These are phyloP conservation scores for Musa schizocarpa DNA, from an alignment of 176 grass and related monocot genomes.

Conservation along the genomic window DNA sequence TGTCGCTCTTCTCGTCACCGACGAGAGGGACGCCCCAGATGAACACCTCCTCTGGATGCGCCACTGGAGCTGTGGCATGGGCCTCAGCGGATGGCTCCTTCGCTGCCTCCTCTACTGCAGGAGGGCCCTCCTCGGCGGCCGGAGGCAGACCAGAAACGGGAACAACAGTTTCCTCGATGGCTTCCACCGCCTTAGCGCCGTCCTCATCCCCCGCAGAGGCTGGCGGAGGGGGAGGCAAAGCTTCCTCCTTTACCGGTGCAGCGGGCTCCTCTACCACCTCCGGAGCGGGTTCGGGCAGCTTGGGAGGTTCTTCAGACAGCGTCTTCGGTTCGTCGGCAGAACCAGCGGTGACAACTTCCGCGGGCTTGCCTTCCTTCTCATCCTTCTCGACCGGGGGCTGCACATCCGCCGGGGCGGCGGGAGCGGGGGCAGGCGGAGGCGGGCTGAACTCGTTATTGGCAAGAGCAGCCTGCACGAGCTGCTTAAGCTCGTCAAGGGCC, in stretches of 20 bases:
- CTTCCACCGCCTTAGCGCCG: slow-evolving; percentile 43
- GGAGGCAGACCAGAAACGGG: slow-evolving; percentile 11
- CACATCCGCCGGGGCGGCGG: not conserved
- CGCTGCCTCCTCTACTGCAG: slow-evolving; percentile 9
- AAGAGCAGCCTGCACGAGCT: slow-evolving; percentile 53
- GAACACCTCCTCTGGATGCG: slow-evolving; percentile 27
- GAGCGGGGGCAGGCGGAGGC: slow-evolving; percentile 22
- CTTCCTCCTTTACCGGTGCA: slow-evolving; percentile 6
- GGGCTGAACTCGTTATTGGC: slow-evolving; percentile 69
- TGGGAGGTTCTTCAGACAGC: slow-evolving; percentile 12
- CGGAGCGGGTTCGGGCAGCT: slow-evolving; percentile 20
- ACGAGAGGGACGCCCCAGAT: slow-evolving; percentile 89
- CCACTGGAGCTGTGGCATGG: not conserved
- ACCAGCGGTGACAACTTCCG: slow-evolving; percentile 9
- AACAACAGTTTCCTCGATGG: slow-evolving; percentile 58
- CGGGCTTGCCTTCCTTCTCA: slow-evolving; percentile 12
- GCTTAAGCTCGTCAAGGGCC: slow-evolving; percentile 81
- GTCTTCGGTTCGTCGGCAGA: slow-evolving; percentile 12
- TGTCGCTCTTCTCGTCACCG: slow-evolving; percentile 67
- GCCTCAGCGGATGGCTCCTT: slow-evolving; percentile 11
- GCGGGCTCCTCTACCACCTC: slow-evolving; percentile 21
- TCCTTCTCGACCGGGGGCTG: not conserved
- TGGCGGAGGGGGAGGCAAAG: slow-evolving; percentile 2
- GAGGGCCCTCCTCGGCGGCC: slow-evolving; percentile 17
- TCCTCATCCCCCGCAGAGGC: not conserved